Percentiles rank a stretch among this genome's conserved stretches.
Evolutionary conservation across 139 green algal genomes (phyloP).

Genomic region (Chlorella sp.): DNA sequence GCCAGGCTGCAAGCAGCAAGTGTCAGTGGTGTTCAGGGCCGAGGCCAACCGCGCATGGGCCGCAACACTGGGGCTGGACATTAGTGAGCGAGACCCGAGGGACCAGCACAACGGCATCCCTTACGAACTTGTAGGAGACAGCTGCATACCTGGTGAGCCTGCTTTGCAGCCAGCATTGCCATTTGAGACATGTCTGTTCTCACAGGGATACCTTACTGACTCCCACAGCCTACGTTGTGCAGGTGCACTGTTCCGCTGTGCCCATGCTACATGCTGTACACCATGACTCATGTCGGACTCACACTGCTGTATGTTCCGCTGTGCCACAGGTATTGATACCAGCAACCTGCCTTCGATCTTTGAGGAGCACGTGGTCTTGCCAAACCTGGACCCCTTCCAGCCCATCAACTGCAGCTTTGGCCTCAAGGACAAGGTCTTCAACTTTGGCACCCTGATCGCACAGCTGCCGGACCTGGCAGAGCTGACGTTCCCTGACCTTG

Average conservation of each 20-base stretch:
- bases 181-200: too few species aligned
- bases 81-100: conserved; percentile 49
- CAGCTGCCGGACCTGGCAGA: conserved; percentile 21
- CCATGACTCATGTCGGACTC: too few species aligned
- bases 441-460: conserved; percentile 66
- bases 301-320: too few species aligned
- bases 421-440: conserved; percentile 58
- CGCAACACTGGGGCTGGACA: conserved; percentile 36
- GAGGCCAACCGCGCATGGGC: conserved; percentile 7
- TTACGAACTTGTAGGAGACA: conserved; percentile 66
- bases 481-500: too few species aligned
- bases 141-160: conserved; percentile 69
- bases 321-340: conserved; percentile 63
- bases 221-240: too few species aligned
- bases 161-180: too few species aligned
- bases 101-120: conserved; percentile 49
- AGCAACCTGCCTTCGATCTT: conserved; percentile 64
- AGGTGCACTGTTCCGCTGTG: too few species aligned
- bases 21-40: conserved; percentile 62
- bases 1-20: conserved; percentile 31
- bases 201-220: too few species aligned
- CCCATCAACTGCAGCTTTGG: conserved; percentile 46
- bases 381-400: conserved; percentile 43
- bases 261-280: too few species aligned
- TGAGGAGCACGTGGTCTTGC: conserved; percentile 68